phyloP scores from a whole-genome alignment of 2,329 filamentous ascomycete species.

The Zymoseptoria passerinii region DNA sequence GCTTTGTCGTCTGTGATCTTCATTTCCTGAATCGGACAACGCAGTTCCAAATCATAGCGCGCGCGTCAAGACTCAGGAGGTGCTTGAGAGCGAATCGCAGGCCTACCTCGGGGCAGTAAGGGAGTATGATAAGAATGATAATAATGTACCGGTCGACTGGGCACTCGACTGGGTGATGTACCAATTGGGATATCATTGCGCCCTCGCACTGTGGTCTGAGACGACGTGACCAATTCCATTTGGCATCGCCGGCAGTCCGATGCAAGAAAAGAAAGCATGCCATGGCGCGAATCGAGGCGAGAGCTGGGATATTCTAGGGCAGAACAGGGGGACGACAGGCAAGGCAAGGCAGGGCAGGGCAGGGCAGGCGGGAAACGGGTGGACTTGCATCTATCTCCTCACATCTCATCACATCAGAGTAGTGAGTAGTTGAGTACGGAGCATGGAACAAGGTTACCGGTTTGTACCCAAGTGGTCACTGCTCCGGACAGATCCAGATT shows the following conservation, averaged over 20 bases:
- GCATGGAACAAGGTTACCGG: not conserved
- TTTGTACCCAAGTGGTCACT: constrained; percentile 15
- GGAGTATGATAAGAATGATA: not conserved
- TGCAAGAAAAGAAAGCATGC: not conserved
- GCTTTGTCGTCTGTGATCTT: constrained; percentile 16
- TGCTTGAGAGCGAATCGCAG: not conserved
- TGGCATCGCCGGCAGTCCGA: not conserved
- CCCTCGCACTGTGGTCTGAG: too few relatives aligned
- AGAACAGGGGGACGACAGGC: not conserved
- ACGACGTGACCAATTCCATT: not conserved
- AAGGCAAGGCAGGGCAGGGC: not conserved
- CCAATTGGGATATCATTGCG: not conserved
- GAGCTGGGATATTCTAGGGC: not conserved
- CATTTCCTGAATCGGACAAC: constrained; percentile 16
- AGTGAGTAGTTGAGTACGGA: not conserved
- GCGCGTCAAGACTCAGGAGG: not conserved
- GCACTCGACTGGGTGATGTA: too few relatives aligned
- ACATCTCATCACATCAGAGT: not conserved
- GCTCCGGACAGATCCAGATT: constrained; percentile 24
- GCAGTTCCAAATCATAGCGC: constrained; percentile 13
- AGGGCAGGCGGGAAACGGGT: not conserved
- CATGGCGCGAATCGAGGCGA: not conserved
- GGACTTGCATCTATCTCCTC: not conserved
- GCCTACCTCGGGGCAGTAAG: not conserved
- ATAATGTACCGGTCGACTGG: not conserved